Conservation (phyloP, 1,284 basidiomycete species). For the Rhodotorula sp. region DNA sequence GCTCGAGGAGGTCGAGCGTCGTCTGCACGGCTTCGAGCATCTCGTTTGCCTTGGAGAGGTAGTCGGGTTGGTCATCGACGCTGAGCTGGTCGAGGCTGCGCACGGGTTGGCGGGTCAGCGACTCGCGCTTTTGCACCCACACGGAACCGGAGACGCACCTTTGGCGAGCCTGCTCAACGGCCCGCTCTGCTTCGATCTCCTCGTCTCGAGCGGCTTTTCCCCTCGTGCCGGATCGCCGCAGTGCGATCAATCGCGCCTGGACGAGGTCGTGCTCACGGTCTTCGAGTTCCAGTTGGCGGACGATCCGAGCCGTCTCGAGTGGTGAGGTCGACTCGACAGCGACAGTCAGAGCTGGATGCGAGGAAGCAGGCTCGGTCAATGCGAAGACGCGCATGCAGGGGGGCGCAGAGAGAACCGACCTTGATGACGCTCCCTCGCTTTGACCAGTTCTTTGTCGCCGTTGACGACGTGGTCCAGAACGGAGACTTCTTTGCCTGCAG, state of each 20-base stretch:
- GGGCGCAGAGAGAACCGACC: conserved; percentile 42
- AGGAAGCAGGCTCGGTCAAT: too few species aligned
- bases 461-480: conserved; percentile 51
- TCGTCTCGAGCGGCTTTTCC: conserved; percentile 63
- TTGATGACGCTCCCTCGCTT: conserved; percentile 45
- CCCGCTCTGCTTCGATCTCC: conserved; percentile 50
- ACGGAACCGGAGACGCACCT: not conserved
- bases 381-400: not conserved
- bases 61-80: not conserved
- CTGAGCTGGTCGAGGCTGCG: conserved; percentile 15
- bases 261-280: conserved; percentile 52
- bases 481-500: conserved; percentile 21
- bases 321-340: conserved; percentile 47
- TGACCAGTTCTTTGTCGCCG: conserved; percentile 48
- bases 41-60: conserved; percentile 42
- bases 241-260: conserved; percentile 59
- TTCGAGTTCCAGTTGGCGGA: conserved; percentile 44
- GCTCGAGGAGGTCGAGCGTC: conserved; percentile 53
- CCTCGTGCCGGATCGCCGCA: conserved; percentile 61
- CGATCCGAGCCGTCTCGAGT: conserved; percentile 42
- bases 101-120: not conserved
- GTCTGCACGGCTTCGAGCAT: conserved; percentile 53
- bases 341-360: conserved; percentile 34
- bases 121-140: not conserved
- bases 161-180: not conserved